Percentiles rank a stretch among this genome's conserved stretches.
phyloP scores from a whole-genome alignment of 148 eudicot species.

The Limonium bicolor region DNA sequence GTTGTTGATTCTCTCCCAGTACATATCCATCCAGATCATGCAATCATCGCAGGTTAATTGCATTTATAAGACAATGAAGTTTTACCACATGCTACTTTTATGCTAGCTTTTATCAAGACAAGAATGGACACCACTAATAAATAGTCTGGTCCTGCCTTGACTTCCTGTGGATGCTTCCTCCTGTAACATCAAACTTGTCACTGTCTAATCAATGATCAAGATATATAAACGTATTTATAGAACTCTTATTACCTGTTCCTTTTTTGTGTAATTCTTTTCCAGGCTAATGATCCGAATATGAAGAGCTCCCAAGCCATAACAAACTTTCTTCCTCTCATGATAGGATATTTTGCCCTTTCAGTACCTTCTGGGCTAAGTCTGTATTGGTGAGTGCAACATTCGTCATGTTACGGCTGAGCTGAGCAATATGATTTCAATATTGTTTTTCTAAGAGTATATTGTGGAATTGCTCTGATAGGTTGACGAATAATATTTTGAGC shows the following conservation, averaged over 20 bases:
- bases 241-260: no score
- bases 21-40: conserved; percentile 72
- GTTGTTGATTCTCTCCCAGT: conserved; percentile 53
- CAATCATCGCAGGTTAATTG: conserved; percentile 85
- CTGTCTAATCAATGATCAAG: no score
- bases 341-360: conserved; percentile 90
- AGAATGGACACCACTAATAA: no score
- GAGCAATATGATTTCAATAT: background rate
- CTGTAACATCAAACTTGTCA: no score
- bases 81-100: no score
- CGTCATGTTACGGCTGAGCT: background rate
- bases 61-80: no score
- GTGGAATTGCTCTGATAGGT: conserved; percentile 30
- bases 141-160: no score
- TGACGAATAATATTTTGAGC: conserved; percentile 87
- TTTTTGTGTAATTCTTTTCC: no score
- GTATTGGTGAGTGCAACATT: conserved; percentile 49
- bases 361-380: conserved; percentile 97
- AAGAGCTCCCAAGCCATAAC: conserved; percentile 78
- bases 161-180: no score
- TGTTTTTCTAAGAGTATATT: background rate
- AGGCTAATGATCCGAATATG: conserved; percentile 61
- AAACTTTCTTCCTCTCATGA: conserved; percentile 71
- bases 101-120: no score
- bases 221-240: no score